phyloP scores from a whole-genome alignment of 495 filamentous ascomycete genomes.

The Trichoderma erinaceum region DNA sequence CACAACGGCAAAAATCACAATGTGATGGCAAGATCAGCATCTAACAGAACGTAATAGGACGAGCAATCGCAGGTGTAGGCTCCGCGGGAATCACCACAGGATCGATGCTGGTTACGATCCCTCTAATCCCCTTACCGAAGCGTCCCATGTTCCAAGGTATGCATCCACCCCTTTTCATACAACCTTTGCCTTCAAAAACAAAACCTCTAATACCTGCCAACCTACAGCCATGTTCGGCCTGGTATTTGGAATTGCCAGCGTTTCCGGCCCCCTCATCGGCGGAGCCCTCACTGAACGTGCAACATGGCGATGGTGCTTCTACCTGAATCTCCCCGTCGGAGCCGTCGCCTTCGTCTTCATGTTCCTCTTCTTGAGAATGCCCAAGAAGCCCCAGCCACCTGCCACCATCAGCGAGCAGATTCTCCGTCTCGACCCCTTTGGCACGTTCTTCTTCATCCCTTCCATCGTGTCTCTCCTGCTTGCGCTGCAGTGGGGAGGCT shows the following conservation, averaged over 20 bases:
- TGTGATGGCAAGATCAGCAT: neutral
- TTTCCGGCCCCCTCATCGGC: conserved; percentile 44
- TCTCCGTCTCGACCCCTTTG: conserved; percentile 60
- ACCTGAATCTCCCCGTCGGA: conserved; percentile 58
- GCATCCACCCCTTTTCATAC: conserved; percentile 14
- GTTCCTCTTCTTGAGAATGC: conserved; percentile 41
- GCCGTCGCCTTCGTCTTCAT: conserved; percentile 44
- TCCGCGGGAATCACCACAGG: conserved; percentile 50
- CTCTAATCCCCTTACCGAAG: conserved; percentile 49
- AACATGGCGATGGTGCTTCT: conserved; percentile 55
- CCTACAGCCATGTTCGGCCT: conserved; percentile 41
- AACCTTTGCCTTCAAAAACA: neutral
- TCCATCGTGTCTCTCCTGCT: conserved; percentile 65
- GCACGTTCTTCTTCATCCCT: conserved; percentile 66
- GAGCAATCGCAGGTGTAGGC: conserved; percentile 56
- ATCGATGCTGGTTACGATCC: conserved; percentile 50
- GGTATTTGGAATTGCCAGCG: conserved; percentile 46
- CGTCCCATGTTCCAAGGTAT: conserved; percentile 47
- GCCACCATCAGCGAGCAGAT: conserved; percentile 38
- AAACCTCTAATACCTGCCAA: neutral
- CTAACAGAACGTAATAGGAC: conserved; percentile 23
- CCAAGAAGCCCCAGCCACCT: conserved; percentile 29
- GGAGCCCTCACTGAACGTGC: conserved; percentile 42
- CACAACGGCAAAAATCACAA: neutral
- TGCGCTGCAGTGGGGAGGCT: conserved; percentile 82